Conservation (phyloP, 345 rosid genomes). For the Cardamine occulta region DNA sequence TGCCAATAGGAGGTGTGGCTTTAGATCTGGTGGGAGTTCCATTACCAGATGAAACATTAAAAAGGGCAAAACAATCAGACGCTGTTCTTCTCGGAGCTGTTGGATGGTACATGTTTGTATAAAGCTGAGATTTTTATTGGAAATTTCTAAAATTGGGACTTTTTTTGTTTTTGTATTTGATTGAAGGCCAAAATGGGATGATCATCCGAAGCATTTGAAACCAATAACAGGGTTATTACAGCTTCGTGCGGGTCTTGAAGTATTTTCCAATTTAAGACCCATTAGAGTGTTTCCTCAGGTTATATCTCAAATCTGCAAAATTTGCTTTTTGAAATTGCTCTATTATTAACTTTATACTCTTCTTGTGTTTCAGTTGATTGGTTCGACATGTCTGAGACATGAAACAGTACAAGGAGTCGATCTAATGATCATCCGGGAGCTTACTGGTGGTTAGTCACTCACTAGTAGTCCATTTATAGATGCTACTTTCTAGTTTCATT, state of each 20-base stretch:
- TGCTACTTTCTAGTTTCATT: background rate
- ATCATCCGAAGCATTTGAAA: slow-evolving; percentile 26
- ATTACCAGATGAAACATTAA: slow-evolving; percentile 33
- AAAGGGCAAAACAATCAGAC: slow-evolving; percentile 32
- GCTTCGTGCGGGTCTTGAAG: slow-evolving; percentile 34
- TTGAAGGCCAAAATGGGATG: slow-evolving; percentile 32
- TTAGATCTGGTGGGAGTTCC: slow-evolving; percentile 32
- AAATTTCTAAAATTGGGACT: background rate
- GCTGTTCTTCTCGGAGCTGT: slow-evolving; percentile 40
- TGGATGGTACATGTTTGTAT: slow-evolving; percentile 24
- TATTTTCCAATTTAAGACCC: slow-evolving; percentile 32
- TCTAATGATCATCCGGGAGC: slow-evolving; percentile 32
- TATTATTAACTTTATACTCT: background rate
- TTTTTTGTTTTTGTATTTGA: background rate
- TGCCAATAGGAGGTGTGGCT: slow-evolving; percentile 36
- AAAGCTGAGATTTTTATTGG: background rate
- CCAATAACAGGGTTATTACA: slow-evolving; percentile 22
- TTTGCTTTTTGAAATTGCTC: background rate
- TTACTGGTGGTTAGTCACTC: slow-evolving; percentile 29
- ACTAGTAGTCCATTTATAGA: background rate
- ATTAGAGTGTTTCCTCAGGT: slow-evolving; percentile 37
- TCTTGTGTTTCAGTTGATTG: slow-evolving; percentile 11
- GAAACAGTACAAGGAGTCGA: slow-evolving; percentile 25
- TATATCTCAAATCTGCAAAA: background rate
- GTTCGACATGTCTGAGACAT: slow-evolving; percentile 23